Conservation (phyloP, 2,329 filamentous ascomycete species). For the Aureobasidium melanogenum region DNA sequence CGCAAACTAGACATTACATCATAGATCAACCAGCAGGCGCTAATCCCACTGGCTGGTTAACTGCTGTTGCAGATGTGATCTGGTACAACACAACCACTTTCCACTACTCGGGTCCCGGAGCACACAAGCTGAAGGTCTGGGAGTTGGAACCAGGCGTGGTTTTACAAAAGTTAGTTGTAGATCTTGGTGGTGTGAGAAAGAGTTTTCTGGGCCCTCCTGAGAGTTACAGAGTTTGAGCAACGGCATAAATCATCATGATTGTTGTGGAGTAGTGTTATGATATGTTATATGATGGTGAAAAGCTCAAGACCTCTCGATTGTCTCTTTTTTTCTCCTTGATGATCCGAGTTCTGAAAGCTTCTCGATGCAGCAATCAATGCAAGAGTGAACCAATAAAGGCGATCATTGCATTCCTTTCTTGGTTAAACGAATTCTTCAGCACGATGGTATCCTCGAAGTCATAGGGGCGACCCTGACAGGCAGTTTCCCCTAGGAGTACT, state of each 20-base stretch:
- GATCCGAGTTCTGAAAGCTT: too few relatives aligned
- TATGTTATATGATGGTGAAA: neutral
- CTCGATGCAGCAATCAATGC: too few relatives aligned
- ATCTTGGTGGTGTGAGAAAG: constrained; percentile 25
- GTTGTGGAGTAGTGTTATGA: neutral
- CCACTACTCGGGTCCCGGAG: constrained; percentile 26
- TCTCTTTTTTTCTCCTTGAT: too few relatives aligned
- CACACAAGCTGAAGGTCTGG: constrained; percentile 38
- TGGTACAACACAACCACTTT: constrained; percentile 40
- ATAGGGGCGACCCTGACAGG: neutral
- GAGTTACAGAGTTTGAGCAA: constrained; percentile 21
- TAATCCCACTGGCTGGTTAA: constrained; percentile 40
- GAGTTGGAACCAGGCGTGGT: constrained; percentile 38
- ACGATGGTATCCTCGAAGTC: neutral
- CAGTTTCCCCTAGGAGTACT: too few relatives aligned
- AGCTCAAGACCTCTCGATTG: too few relatives aligned
- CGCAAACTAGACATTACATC: constrained; percentile 21
- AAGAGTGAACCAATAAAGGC: neutral
- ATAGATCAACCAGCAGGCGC: constrained; percentile 20
- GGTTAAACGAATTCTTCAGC: too few relatives aligned
- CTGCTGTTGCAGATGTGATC: constrained; percentile 41
- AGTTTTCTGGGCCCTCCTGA: constrained; percentile 30
- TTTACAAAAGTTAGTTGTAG: constrained; percentile 27
- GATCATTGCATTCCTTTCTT: too few relatives aligned
- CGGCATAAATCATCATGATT: neutral